These are phyloP conservation scores for Erysimum pusillum DNA, from an alignment of 441 rosid species.

Conservation along the genomic window DNA sequence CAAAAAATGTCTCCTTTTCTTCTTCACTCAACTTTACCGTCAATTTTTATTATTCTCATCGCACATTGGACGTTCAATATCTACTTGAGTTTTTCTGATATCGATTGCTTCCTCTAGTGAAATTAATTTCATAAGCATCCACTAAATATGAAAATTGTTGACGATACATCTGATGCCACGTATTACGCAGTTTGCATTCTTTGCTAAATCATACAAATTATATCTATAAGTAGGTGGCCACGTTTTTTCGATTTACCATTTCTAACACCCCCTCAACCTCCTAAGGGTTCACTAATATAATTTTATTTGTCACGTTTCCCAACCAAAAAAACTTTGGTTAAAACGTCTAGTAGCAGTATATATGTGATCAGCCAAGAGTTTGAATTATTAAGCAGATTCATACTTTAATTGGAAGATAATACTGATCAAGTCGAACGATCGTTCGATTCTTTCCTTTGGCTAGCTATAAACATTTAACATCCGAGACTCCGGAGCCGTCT, in stretches of 20 bases:
- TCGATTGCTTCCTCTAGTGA: not conserved
- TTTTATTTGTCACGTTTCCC: slow-evolving; percentile 15
- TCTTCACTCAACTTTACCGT: slow-evolving; percentile 3
- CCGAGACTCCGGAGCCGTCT: slow-evolving; percentile 3
- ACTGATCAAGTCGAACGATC: slow-evolving; percentile 40
- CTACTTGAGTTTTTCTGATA: slow-evolving; percentile 2
- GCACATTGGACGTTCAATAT: slow-evolving; percentile 27
- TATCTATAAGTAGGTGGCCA: slow-evolving; percentile 41
- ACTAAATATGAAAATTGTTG: slow-evolving; percentile 1
- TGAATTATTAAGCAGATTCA: slow-evolving; percentile 16
- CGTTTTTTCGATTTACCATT: slow-evolving; percentile 36
- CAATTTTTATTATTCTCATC: not conserved
- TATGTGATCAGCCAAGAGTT: not conserved
- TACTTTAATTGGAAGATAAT: too few species aligned
- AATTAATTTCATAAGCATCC: slow-evolving; percentile 24
- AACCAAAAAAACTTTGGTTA: not conserved
- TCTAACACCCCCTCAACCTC: slow-evolving; percentile 38
- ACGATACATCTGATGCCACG: slow-evolving; percentile 27
- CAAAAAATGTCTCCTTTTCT: not conserved
- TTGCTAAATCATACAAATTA: not conserved
- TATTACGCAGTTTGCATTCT: slow-evolving; percentile 3
- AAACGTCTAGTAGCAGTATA: not conserved
- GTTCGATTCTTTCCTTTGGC: slow-evolving; percentile 23
- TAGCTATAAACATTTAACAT: not conserved
- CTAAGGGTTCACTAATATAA: slow-evolving; percentile 37